Base-by-base conservation (phyloP, 345 rosid genomes). In the Boechera stricta region DNA sequence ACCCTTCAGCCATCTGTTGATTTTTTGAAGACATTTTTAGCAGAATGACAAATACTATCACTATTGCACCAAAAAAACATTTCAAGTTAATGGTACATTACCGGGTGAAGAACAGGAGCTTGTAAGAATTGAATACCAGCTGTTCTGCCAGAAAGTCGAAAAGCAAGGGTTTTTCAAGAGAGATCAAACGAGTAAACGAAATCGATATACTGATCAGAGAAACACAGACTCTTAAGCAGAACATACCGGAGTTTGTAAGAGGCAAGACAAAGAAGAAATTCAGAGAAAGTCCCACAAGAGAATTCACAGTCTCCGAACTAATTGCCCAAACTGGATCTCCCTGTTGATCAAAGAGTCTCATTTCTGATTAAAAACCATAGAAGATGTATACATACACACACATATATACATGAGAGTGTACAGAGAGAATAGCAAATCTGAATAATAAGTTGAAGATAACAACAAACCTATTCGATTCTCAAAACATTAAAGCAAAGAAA, bases 281-380 rank as follows among this genome's bases (percentile, higher is more conserved):
- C 60, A 95, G 83, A 33, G 93, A 90, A 57, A 95, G 98, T 18
- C 92, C 94, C 72, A 87, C 39, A 38, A 95, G 92, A 53, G 87
- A 87, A 74, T 83, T 81, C 36, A 95, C 79, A 2, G 99, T 92
- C 32, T 88, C 90, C 3, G 90, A 72, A 77, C 94, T 89, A 71
- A 92, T 88, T 4, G 89, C 91, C 96, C 98, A 92, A 63, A 92
- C 96, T 3, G 98, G 97, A 86, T 95, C 96, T 64, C 98, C 96
- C 98, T 92, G 85, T 74, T 42, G 48, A 77, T 60, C 54, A 67
- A 26, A 73, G 35, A 33, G 10, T 7, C 41, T 57, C 24, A 10
- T 21, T 6, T 15, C 6, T 35, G 6, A 67, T 6, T 9, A 16
- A 13, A 33, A 59, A 26, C 29, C 3, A 56, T 29, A 44, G 51